Evolutionary conservation across 805 yeast genomes (phyloP), one percentile per base, ranked within the genome.

Genomic region (Metschnikowia borealis): DNA sequence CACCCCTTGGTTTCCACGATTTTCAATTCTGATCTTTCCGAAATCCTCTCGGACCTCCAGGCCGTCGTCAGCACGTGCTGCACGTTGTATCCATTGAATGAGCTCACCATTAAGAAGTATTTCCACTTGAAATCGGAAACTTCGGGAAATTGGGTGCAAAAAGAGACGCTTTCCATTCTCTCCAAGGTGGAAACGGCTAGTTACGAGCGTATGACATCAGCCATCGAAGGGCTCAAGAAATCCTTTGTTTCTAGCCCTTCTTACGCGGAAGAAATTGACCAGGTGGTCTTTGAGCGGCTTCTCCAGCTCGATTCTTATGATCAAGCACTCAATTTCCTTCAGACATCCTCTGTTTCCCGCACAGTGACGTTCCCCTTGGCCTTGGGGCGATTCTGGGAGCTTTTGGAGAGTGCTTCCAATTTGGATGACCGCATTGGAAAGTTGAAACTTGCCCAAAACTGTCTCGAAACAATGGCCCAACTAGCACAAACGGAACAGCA

Each of bases 371-470:
- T 47, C 15, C 40, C 46, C 10, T 21, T 40, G 36, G 51, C 66
- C 0, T 15, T 54, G 17, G 58, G 63, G 32, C 65, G 65, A 51
- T 69, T 71, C 48, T 71, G 75, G 75, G 66, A 64, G 29, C 60
- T 65, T 10, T 60, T 67, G 47, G 60, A 67, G 38, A 49, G 51
- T 20, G 66, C 76, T 0, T 49, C 66, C 1, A 63, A 55, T 40
- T 54, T 72, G n/a, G 68, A 71, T 46, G 74, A 71, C 4, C 63
- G 59, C 31, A 54, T 60, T 10, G 74, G 74, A 1, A 61, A 57
- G 29, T 54, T 73, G 17, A 55, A 56, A 36, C 55, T 62, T 18
- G 64, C 69, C 0, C 47, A 55, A 2, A 56, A 57, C 20, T 68
- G 74, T 49, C 38, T 70, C 1, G 50, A 54, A 13, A 47, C 70